These are phyloP conservation scores for Candida neerlandica DNA, from an alignment of 1,139 yeast genomes.

Conservation along the genomic window DNA sequence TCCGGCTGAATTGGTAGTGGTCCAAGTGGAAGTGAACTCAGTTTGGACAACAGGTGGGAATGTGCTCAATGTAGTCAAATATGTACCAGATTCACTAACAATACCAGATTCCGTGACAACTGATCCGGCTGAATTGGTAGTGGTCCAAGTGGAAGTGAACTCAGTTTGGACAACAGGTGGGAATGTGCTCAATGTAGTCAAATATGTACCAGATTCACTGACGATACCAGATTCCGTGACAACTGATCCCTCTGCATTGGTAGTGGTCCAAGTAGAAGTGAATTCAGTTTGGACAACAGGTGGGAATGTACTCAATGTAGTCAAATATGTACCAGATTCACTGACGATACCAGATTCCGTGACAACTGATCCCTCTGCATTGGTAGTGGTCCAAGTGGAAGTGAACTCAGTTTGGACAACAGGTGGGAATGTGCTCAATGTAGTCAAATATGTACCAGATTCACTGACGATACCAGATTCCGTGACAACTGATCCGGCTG, in stretches of 20 bases:
- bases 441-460: background rate
- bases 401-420: conserved; percentile 3
- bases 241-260: too few relatives aligned
- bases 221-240: too few relatives aligned
- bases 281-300: too few relatives aligned
- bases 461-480: conserved; percentile 9
- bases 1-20: conserved; percentile 18
- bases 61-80: background rate
- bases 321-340: background rate
- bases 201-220: too few relatives aligned
- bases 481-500: conserved; percentile 2
- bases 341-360: conserved; percentile 10
- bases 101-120: conserved; percentile 14
- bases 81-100: conserved; percentile 1
- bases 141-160: conserved; percentile 12
- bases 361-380: background rate
- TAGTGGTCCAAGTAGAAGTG: too few relatives aligned
- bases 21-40: conserved; percentile 15
- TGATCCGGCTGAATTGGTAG: conserved; percentile 18
- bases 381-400: conserved; percentile 9
- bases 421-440: background rate
- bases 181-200: too few relatives aligned
- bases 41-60: conserved; percentile 7
- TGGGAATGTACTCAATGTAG: background rate
- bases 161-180: background rate